Evolutionary conservation across 1,284 basidiomycete species (phyloP).

Genomic region (Ganoderma leucocontextum): DNA sequence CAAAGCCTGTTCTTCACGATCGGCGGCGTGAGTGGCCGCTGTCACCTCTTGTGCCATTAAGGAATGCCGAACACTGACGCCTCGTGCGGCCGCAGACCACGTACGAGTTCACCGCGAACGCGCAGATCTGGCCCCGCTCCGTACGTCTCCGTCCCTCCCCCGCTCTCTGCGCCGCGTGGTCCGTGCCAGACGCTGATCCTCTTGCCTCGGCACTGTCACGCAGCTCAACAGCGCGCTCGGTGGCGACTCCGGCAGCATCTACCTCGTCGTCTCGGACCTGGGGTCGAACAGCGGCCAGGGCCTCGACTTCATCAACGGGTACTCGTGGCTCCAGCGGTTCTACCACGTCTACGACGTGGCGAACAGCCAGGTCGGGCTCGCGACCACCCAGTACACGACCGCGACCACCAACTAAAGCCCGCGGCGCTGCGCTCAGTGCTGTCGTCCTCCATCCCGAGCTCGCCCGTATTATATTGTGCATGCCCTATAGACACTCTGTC

Average conservation of each 20-base stretch:
- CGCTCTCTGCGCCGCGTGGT: not conserved
- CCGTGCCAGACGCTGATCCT: not conserved
- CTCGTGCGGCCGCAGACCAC: conserved; percentile 15
- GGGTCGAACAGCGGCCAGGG: conserved; percentile 42
- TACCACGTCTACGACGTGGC: not conserved
- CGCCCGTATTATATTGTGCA: not conserved
- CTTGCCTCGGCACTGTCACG: not conserved
- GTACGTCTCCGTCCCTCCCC: conserved; percentile 2
- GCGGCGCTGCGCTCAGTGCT: not conserved
- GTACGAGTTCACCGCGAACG: conserved; percentile 26
- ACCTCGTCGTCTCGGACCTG: conserved; percentile 53
- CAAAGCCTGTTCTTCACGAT: conserved; percentile 41
- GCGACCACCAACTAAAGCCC: not conserved
- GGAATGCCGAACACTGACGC: not conserved
- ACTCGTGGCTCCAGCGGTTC: conserved; percentile 16
- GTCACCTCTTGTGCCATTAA: not conserved
- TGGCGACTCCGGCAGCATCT: conserved; percentile 50
- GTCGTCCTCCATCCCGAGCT: not conserved
- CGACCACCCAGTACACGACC: conserved; percentile 5
- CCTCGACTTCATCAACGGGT: conserved; percentile 35
- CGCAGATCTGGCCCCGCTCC: conserved; percentile 24
- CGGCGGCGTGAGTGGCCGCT: conserved; percentile 31
- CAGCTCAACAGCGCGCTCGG: conserved; percentile 53
- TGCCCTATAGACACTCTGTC: not conserved
- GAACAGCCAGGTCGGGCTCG: not conserved